Evolutionary conservation across 2,329 filamentous ascomycete species (phyloP).

Genomic region (Chrysoporthe puriensis): DNA sequence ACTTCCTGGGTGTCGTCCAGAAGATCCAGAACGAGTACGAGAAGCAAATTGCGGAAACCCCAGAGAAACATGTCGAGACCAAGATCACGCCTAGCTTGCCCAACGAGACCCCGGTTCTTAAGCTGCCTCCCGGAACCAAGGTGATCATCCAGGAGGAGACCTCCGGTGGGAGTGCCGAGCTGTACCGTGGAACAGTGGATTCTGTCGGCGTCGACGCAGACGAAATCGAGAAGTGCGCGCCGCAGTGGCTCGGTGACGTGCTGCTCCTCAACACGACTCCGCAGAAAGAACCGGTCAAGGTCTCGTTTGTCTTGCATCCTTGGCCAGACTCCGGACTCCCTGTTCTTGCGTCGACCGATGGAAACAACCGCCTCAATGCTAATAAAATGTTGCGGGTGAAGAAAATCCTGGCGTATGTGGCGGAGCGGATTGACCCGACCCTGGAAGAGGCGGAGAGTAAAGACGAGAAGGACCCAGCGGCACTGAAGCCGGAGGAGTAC

Average conservation of each 20-base stretch:
- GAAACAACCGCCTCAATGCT: slow-evolving; percentile 89
- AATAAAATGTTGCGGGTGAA: slow-evolving; percentile 95
- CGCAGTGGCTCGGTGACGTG: slow-evolving; percentile 90
- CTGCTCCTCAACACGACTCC: slow-evolving; percentile 82
- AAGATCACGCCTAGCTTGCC: slow-evolving; percentile 70
- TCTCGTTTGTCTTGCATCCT: slow-evolving; percentile 90
- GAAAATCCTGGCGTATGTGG: slow-evolving; percentile 91
- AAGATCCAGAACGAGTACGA: slow-evolving; percentile 76
- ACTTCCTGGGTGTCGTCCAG: slow-evolving; percentile 72
- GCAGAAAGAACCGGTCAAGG: slow-evolving; percentile 89
- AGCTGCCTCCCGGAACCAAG: slow-evolving; percentile 68
- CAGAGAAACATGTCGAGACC: slow-evolving; percentile 60
- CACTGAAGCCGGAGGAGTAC: slow-evolving; percentile 84
- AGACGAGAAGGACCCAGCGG: slow-evolving; percentile 60
- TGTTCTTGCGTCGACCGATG: slow-evolving; percentile 72
- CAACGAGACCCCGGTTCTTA: slow-evolving; percentile 76
- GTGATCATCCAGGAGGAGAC: slow-evolving; percentile 73
- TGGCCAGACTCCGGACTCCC: slow-evolving; percentile 72
- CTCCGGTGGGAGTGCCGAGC: slow-evolving; percentile 72
- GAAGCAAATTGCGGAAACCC: slow-evolving; percentile 61
- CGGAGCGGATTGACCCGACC: slow-evolving; percentile 80
- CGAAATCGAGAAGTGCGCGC: slow-evolving; percentile 81
- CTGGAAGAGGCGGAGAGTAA: slow-evolving; percentile 45
- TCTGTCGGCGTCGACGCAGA: slow-evolving; percentile 78
- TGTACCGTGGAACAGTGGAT: slow-evolving; percentile 88